These are phyloP conservation scores for Scheffersomyces insectosa DNA, from an alignment of 1,139 yeast genomes.

Conservation along the genomic window DNA sequence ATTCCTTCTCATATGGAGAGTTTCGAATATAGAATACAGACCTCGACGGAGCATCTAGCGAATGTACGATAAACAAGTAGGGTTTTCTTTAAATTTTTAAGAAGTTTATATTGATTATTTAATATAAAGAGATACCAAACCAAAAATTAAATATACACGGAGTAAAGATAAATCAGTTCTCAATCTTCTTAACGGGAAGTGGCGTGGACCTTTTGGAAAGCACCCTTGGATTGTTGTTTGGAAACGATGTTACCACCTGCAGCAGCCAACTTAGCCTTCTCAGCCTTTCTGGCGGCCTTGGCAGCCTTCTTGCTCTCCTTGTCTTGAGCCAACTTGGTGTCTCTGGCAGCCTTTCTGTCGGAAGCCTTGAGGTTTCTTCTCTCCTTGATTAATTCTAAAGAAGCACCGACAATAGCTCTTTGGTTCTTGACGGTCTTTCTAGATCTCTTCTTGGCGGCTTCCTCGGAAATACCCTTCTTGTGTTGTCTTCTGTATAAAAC, in stretches of 20 bases:
- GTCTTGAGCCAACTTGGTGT: conserved; percentile 83
- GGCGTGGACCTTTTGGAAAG: conserved; percentile 94
- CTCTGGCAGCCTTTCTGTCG: conserved; percentile 98
- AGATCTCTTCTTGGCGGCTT: conserved; percentile 93
- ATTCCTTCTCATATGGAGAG: conserved; percentile 38
- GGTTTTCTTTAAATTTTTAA: background rate
- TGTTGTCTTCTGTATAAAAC: conserved; percentile 99
- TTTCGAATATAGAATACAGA: conserved; percentile 15
- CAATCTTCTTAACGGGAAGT: conserved; percentile 77
- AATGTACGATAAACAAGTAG: background rate
- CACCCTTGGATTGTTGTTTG: conserved; percentile 89
- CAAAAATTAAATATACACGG: conserved; percentile 6
- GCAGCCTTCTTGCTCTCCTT: conserved; percentile 95
- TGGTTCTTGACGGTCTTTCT: conserved; percentile 98
- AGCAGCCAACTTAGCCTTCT: conserved; percentile 84
- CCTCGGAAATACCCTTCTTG: conserved; percentile 99
- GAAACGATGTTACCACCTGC: conserved; percentile 63
- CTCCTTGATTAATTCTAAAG: conserved; percentile 96
- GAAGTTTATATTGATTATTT: background rate
- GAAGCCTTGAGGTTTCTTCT: conserved; percentile 96
- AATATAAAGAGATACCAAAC: conserved; percentile 6
- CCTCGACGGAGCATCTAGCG: background rate
- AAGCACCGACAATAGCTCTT: conserved; percentile 99
- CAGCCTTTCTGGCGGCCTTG: conserved; percentile 94
- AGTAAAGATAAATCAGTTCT: conserved; percentile 9